These are phyloP conservation scores for Calocybe cyanea DNA, from an alignment of 768 basidiomycete genomes.

Conservation along the genomic window DNA sequence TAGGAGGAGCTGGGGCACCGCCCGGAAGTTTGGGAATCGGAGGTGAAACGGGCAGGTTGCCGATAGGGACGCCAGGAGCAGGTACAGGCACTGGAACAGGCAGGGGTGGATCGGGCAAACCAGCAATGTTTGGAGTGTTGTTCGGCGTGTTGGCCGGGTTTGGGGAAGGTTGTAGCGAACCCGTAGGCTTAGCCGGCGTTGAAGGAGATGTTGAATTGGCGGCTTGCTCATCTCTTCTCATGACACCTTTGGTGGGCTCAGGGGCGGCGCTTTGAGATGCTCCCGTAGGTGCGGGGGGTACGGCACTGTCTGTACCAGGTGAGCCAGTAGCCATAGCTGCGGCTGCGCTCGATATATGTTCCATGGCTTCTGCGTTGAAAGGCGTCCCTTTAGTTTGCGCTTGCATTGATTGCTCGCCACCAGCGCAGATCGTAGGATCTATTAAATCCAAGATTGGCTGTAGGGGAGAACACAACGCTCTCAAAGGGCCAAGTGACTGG, in stretches of 20 bases:
- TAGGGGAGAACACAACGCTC: too few relatives aligned
- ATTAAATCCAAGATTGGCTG: too few relatives aligned
- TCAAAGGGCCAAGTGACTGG: too few relatives aligned
- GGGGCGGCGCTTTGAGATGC: neutral
- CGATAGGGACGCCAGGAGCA: neutral
- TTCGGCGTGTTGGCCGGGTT: conserved; percentile 4
- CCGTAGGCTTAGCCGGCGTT: conserved; percentile 1
- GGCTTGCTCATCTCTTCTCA: neutral
- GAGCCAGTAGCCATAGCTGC: neutral
- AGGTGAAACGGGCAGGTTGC: neutral
- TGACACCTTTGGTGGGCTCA: neutral
- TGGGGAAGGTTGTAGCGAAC: neutral
- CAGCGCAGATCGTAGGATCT: too few relatives aligned
- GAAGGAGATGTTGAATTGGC: conserved; percentile 4
- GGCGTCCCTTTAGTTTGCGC: neutral
- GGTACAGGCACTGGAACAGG: neutral
- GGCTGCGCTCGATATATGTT: neutral
- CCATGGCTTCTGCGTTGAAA: neutral
- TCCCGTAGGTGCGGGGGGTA: neutral
- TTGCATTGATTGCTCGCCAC: conserved; percentile 2
- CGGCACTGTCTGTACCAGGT: neutral
- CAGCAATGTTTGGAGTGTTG: conserved; percentile 7
- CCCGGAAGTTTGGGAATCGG: neutral
- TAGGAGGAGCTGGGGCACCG: too few relatives aligned
- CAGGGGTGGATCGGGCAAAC: neutral